Evolutionary conservation across 345 rosid species (phyloP), one percentile per base, ranked within the genome.

Genomic region (Microcos paniculata): DNA sequence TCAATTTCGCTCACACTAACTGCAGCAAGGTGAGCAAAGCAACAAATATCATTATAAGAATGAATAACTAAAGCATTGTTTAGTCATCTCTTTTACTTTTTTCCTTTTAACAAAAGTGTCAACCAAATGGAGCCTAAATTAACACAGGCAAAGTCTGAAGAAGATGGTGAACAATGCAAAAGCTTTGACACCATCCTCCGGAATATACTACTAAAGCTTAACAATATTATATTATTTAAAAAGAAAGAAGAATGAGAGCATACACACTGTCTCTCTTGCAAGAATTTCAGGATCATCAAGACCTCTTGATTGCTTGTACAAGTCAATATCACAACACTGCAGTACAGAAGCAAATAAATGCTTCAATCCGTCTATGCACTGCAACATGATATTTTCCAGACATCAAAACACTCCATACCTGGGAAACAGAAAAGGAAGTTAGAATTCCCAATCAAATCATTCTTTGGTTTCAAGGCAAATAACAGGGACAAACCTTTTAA

Each of bases 1-100:
- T 96, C 99, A 59, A 96, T 91, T 86, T 96, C 99, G 82, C 99
- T 96, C 61, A 94, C 99, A 77, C 94, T 94, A 78, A 96, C 98
- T 96, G 94, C 92, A 84, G 16, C 63, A 24, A 72, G 49, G 42
- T 72, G 70, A 56, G 68, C 19, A 73, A 78, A 77, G 31, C 21
- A 73, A 72, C 33, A 78, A 43, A 46, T 43, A 56, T 79, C 72
- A 79, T 35, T 71, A n/a, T 26, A 81, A 78, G 49, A 10, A 62
- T 24, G 42, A 21, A 63, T 2, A 55, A 38, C 19, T 24, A 65
- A 35, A 35, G 40, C 40, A 35, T 7, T 7, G 4, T 35, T 7
- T 3, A 7, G 6, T 35, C 40, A 35, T 3, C 40, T 35, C 40
- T 35, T 35, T 35, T 35, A 35, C 40, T 35, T 2, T 35, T 35